Percentiles rank a stretch among this genome's conserved stretches.
Evolutionary conservation across 257 asterid species (phyloP).

Genomic region (Solanum piurae): DNA sequence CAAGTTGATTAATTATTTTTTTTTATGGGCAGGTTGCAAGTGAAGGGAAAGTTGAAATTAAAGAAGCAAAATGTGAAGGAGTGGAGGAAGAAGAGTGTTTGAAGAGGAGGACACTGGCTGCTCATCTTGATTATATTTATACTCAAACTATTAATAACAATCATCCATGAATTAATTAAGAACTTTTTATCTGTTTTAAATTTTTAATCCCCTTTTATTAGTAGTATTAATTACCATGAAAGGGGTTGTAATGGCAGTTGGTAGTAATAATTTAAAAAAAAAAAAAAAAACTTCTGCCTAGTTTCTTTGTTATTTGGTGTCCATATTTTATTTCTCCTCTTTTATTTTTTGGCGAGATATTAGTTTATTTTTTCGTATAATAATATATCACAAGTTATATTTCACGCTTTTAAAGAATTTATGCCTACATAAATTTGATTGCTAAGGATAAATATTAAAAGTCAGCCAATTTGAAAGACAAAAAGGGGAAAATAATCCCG

Average conservation of each 20-base stretch:
- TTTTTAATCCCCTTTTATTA: neutral
- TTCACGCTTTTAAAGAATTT: too few species aligned
- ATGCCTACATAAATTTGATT: neutral
- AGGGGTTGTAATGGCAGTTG: neutral
- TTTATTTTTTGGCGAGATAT: neutral
- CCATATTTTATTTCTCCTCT: neutral
- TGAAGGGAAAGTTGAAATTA: neutral
- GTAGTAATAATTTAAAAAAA: neutral
- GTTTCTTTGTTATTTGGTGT: neutral
- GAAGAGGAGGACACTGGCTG: conserved; percentile 21
- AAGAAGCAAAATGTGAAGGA: conserved; percentile 26
- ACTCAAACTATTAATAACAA: conserved; percentile 1
- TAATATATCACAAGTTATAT: neutral
- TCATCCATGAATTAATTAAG: neutral
- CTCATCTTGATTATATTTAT: conserved; percentile 43
- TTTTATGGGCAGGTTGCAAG: conserved; percentile 3
- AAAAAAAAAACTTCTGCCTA: neutral
- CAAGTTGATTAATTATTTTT: neutral
- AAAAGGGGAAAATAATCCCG: neutral
- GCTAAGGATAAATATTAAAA: neutral
- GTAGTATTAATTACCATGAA: neutral
- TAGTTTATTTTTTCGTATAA: neutral
- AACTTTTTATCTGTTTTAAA: neutral
- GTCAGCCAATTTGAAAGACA: neutral
- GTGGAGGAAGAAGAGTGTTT: conserved; percentile 26